Evolutionary conservation across 106 monocot genomes (phyloP), one percentile per base, ranked within the genome.

Genomic region (Vanilla planifolia): DNA sequence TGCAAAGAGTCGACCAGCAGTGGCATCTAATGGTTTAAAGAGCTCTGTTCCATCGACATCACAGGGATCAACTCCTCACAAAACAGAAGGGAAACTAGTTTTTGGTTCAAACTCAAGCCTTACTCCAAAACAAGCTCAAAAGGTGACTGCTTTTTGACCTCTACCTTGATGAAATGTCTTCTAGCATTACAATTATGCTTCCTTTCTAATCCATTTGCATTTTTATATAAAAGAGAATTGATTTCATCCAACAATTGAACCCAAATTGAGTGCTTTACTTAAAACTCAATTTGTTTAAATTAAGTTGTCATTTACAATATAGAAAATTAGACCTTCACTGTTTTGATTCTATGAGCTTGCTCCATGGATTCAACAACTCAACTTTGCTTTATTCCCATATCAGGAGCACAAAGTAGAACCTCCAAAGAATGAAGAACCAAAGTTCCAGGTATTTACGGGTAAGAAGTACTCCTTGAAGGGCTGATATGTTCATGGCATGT

Each of bases 381-480:
- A 25, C 33, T 24, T 37, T n/a, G 51, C 25, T 40, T 58, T 16
- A 8, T 33, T 22, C 61, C 19, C 15, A 63, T n/a, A 37, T n/a
- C 42, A 35, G 42, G 75, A 81, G 64, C 16, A 44, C 26, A 81
- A 85, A 62, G 76, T 55, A 59, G 71, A 79, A 11, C 39, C 70
- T 48, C 53, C 73, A 16, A 80, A 75, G 67, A 77, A 84, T 48
- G 92, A 93, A 68, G 92, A 93, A 9, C 69, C 92, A 0, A 81
- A 85, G 67, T 93, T 93, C 27, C 41, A 78, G 60, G 81, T 88
- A 17, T 92, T 92, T 50, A 80, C 67, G 3, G 92, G 92, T 59
- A 93, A 74, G 76, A 72, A 78, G 53, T 93, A 83, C 75, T 84
- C 79, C n/a, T 51, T 92, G 68, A 78, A 67, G 61, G 86, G 67